Evolutionary conservation across 352 stramenopile genomes (phyloP).

Genomic region (Globisporangium yorkense): DNA sequence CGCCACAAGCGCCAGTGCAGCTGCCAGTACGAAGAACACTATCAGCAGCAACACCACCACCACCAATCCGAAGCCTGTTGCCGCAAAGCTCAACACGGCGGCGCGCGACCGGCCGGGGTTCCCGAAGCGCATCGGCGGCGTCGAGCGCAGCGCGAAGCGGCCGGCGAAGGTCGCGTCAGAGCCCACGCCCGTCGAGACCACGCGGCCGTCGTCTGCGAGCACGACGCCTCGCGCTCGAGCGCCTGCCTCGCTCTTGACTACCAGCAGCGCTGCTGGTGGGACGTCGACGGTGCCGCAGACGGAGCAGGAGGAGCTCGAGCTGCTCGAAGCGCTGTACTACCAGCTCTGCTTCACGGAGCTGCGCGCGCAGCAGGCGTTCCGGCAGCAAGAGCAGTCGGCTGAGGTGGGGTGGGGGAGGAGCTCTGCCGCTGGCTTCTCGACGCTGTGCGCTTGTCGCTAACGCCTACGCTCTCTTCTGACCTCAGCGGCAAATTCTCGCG

Average conservation of each 20-base stretch:
- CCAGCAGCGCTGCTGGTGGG: background rate
- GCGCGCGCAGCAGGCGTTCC: conserved; percentile 28
- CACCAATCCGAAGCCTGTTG: background rate
- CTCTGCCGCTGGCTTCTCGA: background rate
- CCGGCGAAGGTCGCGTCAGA: conserved; percentile 10
- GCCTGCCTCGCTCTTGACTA: background rate
- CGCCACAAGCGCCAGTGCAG: background rate
- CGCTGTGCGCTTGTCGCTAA: too few relatives aligned
- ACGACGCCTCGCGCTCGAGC: background rate
- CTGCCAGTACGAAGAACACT: too few relatives aligned
- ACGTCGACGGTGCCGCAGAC: background rate
- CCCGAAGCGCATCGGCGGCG: conserved; percentile 13
- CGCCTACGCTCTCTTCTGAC: background rate
- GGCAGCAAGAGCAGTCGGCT: conserved; percentile 34
- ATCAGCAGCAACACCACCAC: background rate
- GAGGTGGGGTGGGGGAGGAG: conserved; percentile 19
- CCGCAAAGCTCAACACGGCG: background rate
- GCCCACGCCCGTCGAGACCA: conserved; percentile 3
- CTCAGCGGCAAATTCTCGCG: conserved; percentile 36
- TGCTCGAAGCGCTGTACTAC: conserved; percentile 42
- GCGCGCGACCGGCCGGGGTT: conserved; percentile 11
- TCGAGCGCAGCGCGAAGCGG: conserved; percentile 14
- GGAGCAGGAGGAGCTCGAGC: conserved; percentile 35
- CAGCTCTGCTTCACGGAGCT: conserved; percentile 48
- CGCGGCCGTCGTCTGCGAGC: background rate